Conservation (phyloP, 2,329 filamentous ascomycete species). For the Sordariomycetes sp. region DNA sequence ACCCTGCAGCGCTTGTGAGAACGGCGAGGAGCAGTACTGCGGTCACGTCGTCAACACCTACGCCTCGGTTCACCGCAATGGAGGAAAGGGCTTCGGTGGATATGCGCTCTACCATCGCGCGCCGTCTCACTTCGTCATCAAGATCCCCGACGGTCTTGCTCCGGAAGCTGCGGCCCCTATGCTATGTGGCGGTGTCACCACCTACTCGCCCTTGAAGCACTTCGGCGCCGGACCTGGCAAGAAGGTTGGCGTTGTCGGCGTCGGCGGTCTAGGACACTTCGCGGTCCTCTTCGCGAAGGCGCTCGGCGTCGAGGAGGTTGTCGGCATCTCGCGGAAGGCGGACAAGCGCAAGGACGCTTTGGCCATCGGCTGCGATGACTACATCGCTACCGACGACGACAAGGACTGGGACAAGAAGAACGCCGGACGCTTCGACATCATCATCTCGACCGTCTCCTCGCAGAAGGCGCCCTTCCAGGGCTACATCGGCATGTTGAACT, state of each 20-base stretch:
- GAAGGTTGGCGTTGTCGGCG: conserved; percentile 62
- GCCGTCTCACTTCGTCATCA: conserved; percentile 35
- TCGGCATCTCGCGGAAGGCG: conserved; percentile 46
- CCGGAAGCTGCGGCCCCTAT: conserved; percentile 60
- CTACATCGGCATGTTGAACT: conserved; percentile 8
- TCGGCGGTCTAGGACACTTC: conserved; percentile 64
- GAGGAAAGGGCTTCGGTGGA: conserved; percentile 28
- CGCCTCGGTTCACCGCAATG: conserved; percentile 16
- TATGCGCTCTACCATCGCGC: conserved; percentile 30
- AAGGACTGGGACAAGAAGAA: conserved; percentile 41
- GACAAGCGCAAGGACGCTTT: conserved; percentile 45
- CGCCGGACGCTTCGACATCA: conserved; percentile 56
- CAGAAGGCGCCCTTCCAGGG: conserved; percentile 12
- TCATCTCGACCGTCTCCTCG: conserved; percentile 60
- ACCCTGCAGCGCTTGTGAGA: conserved; percentile 29
- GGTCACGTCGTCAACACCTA: conserved; percentile 35
- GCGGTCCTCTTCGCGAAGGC: conserved; percentile 58
- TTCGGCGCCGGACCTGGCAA: conserved; percentile 66
- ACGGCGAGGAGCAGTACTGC: conserved; percentile 33
- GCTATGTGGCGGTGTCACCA: conserved; percentile 75
- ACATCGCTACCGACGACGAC: conserved; percentile 44
- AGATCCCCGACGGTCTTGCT: conserved; percentile 62
- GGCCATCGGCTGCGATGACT: conserved; percentile 46
- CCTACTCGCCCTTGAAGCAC: conserved; percentile 65
- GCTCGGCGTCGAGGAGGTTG: conserved; percentile 44